A percentile compares a stretch with the other conserved stretches of the same genome.
Conservation (phyloP, 192 early-diverging fungal species). For the Backusella macrospora region DNA sequence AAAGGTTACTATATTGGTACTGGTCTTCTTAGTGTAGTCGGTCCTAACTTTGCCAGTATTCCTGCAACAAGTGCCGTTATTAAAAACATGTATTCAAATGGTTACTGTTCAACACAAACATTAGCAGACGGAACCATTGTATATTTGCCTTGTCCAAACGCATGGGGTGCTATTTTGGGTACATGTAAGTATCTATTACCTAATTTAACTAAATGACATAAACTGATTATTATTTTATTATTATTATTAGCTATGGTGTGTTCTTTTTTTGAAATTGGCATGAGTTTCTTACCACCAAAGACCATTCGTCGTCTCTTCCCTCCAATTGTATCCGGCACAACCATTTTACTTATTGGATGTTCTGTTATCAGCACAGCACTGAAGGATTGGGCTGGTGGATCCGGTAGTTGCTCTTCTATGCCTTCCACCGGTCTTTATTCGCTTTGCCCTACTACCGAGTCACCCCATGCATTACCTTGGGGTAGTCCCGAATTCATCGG, state of each 20-base stretch:
- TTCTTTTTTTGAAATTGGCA: conserved; percentile 47
- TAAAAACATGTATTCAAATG: conserved; percentile 53
- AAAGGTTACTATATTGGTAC: conserved; percentile 52
- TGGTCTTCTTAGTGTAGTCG: conserved; percentile 53
- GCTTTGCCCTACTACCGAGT: conserved; percentile 48
- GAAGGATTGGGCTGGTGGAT: conserved; percentile 57
- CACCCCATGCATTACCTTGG: conserved; percentile 55
- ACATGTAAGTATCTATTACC: conserved; percentile 41
- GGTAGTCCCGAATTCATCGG: conserved; percentile 54
- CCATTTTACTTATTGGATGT: conserved; percentile 54
- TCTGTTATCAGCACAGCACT: conserved; percentile 52
- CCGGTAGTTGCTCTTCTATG: conserved; percentile 47
- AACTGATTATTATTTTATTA: not conserved
- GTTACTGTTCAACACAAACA: conserved; percentile 49
- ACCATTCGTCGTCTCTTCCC: conserved; percentile 53
- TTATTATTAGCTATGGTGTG: conserved; percentile 37
- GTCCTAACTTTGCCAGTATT: conserved; percentile 54
- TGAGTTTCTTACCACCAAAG: conserved; percentile 52
- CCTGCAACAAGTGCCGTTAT: conserved; percentile 55
- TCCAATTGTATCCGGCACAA: conserved; percentile 51
- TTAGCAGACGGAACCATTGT: conserved; percentile 48
- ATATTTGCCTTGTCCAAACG: conserved; percentile 51
- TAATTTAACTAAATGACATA: not conserved
- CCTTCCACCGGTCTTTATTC: conserved; percentile 54
- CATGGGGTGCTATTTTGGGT: conserved; percentile 58